Conservation (phyloP, 106 monocot species). For the Vanilla planifolia region DNA sequence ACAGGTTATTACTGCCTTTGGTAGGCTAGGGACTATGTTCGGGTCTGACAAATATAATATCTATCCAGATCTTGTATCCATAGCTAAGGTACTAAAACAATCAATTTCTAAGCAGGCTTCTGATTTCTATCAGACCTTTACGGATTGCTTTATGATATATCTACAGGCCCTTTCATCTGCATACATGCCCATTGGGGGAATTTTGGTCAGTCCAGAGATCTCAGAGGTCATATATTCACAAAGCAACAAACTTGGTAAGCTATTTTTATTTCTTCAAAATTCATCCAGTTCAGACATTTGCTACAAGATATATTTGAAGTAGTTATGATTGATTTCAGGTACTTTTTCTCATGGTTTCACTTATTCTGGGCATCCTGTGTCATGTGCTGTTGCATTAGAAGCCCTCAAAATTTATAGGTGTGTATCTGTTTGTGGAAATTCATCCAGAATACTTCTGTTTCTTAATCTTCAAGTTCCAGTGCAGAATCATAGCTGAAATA, state of each 20-base stretch:
- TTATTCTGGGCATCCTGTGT: conserved; percentile 93
- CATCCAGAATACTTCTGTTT: too few relatives aligned
- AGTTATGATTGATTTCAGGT: conserved; percentile 30
- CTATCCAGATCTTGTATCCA: conserved; percentile 84
- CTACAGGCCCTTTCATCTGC: conserved; percentile 94
- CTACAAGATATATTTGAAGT: background rate
- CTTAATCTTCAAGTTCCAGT: too few relatives aligned
- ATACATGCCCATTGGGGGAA: conserved; percentile 92
- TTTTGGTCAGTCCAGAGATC: conserved; percentile 90
- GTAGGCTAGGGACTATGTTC: conserved; percentile 94
- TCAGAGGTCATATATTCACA: conserved; percentile 87
- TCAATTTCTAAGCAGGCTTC: background rate
- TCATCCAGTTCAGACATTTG: background rate
- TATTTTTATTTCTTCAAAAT: background rate
- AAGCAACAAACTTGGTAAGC: conserved; percentile 89
- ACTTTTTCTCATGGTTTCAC: conserved; percentile 97
- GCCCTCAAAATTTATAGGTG: conserved; percentile 90
- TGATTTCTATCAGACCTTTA: background rate
- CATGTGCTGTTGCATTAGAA: conserved; percentile 95
- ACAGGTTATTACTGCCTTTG: conserved; percentile 96
- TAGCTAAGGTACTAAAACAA: conserved; percentile 65
- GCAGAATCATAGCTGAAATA: too few relatives aligned
- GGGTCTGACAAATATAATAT: conserved; percentile 90
- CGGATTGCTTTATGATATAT: background rate
- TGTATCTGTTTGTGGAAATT: too few relatives aligned